These are phyloP conservation scores for Yamadazyma buinensis DNA, from an alignment of 1,139 yeast genomes.

Conservation along the genomic window DNA sequence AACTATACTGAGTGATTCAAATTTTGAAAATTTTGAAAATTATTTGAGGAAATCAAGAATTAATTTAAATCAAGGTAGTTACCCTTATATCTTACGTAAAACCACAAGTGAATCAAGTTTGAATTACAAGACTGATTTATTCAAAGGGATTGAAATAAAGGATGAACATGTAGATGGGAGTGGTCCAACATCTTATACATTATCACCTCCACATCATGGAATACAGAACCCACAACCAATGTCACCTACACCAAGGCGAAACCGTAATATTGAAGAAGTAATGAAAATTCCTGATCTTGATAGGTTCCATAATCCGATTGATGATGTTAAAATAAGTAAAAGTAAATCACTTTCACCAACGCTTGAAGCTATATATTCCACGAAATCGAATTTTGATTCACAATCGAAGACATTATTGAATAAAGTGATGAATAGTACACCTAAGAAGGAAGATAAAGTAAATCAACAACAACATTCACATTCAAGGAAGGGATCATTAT, in stretches of 20 bases:
- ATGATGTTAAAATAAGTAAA: slow-evolving; percentile 20
- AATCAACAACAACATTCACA: background rate
- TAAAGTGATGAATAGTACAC: slow-evolving; percentile 16
- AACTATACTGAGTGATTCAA: slow-evolving; percentile 11
- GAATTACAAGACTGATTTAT: slow-evolving; percentile 4
- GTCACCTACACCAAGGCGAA: background rate
- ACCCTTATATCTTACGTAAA: slow-evolving; percentile 27
- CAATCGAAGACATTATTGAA: slow-evolving; percentile 16
- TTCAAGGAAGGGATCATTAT: no score
- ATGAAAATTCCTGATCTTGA: background rate
- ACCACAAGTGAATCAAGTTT: slow-evolving; percentile 17
- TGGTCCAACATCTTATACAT: background rate
- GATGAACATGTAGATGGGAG: slow-evolving; percentile 1
- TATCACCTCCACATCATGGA: background rate
- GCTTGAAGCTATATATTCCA: slow-evolving; percentile 24
- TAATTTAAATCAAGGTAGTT: slow-evolving; percentile 25
- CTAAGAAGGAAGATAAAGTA: no score
- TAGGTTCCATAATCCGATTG: slow-evolving; percentile 41
- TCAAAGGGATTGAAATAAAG: slow-evolving; percentile 4
- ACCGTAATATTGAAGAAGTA: no score
- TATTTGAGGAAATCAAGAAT: slow-evolving; percentile 34
- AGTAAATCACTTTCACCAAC: slow-evolving; percentile 25
- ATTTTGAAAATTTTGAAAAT: slow-evolving; percentile 27
- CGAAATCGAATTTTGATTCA: slow-evolving; percentile 1
- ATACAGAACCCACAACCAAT: no score